phyloP scores from a whole-genome alignment of 2,329 filamentous ascomycete genomes.

The Penicillium sp. region DNA sequence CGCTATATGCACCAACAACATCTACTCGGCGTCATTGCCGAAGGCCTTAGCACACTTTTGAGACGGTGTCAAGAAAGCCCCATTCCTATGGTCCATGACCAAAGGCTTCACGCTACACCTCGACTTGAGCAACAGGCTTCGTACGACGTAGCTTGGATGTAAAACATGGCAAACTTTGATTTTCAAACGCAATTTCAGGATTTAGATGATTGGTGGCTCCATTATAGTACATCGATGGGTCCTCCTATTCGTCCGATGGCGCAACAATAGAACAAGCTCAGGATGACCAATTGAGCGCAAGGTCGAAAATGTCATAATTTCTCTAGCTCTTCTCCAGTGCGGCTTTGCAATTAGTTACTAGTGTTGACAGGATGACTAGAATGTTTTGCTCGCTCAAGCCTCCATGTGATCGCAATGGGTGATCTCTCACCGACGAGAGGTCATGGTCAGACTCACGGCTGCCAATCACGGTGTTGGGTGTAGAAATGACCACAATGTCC shows the following conservation, averaged over 20 bases:
- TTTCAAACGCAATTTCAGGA: slow-evolving; percentile 28
- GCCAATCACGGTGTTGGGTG: slow-evolving; percentile 39
- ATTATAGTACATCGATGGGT: slow-evolving; percentile 15
- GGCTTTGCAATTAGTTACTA: slow-evolving; percentile 9
- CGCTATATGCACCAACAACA: slow-evolving; percentile 28
- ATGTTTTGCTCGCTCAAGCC: slow-evolving; percentile 43
- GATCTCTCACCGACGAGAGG: slow-evolving; percentile 11
- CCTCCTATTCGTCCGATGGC: not conserved
- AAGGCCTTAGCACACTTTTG: too few relatives aligned
- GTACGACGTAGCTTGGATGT: slow-evolving; percentile 31
- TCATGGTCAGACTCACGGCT: slow-evolving; percentile 17
- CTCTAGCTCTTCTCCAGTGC: slow-evolving; percentile 26
- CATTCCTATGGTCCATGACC: slow-evolving; percentile 25
- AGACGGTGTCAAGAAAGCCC: too few relatives aligned
- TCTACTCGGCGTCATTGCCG: slow-evolving; percentile 27
- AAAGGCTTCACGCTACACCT: slow-evolving; percentile 20
- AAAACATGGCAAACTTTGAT: slow-evolving; percentile 30
- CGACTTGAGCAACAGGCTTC: too few relatives aligned
- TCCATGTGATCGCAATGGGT: slow-evolving; percentile 42
- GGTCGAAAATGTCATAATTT: slow-evolving; percentile 43
- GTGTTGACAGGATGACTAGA: slow-evolving; percentile 36
- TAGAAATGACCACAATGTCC: slow-evolving; percentile 42
- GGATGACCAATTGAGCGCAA: slow-evolving; percentile 32
- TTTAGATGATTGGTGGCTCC: slow-evolving; percentile 21
- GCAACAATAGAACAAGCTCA: not conserved